Evolutionary conservation across 2,329 filamentous ascomycete genomes (phyloP), one percentile per base, ranked within the genome.

Genomic region (Calonectria naviculata): DNA sequence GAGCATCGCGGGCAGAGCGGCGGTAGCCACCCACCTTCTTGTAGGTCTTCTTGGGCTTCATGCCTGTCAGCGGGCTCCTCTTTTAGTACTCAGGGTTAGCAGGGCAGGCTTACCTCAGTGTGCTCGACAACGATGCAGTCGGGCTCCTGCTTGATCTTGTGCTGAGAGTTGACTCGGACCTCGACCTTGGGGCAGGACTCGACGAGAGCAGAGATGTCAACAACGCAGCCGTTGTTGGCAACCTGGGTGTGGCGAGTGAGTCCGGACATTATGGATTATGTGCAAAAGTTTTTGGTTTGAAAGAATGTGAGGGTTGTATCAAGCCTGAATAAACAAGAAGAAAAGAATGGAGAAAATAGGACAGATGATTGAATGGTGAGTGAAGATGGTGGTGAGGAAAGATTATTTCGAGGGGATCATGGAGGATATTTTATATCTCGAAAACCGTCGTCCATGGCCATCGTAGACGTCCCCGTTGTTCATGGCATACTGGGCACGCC

Each of bases 141-240:
- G 28, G 73, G 65, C 65, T 76, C 73, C 44, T 70, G 24, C 69
- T 74, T 70, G 46, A 74, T 67, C 65, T 70, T 70, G 70, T 75
- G 65, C 52, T 68, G 70, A 42, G 58, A 64, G 34, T 71, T 56
- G 41, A 73, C 70, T 52, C 69, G 66, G 69, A 78, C 65, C 47
- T 76, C 68, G 65, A 78, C 70, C 28, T 67, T 75, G 56, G 75
- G 71, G 73, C 76, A 78, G 54, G 73, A 38, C 54, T 77, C 70
- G 52, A 78, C 58, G 24, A 78, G 47, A 42, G 74, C 67, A 15
- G 74, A 65, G 52, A 78, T 62, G 68, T 78, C 76, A 29, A 78
- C 31, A 42, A 75, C 52, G 52, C 75, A 78, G 36, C 75, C 76
- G 36, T 62, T 70, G 44, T 68, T 68, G 63, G 66, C 63, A 72